Conservation (phyloP, 148 eudicot genomes). For the Amaranthus palmeri region DNA sequence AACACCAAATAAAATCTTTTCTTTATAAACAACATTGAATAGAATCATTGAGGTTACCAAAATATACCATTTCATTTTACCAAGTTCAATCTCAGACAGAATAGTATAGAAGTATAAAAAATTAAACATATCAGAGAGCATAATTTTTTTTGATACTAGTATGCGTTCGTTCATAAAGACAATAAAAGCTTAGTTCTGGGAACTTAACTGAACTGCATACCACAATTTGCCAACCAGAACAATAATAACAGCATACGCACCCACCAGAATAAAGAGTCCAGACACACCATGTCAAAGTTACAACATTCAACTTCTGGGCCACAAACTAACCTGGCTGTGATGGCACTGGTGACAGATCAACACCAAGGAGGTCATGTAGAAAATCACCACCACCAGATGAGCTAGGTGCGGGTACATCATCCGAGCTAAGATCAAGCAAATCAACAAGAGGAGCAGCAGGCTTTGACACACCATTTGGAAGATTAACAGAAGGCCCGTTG, state of each 20-base stretch:
- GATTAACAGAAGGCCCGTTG: slow-evolving; percentile 57
- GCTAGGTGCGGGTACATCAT: slow-evolving; percentile 70
- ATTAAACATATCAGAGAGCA: background rate
- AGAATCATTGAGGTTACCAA: background rate
- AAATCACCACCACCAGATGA: slow-evolving; percentile 76
- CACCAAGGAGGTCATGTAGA: slow-evolving; percentile 95
- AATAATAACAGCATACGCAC: background rate
- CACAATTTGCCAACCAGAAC: background rate
- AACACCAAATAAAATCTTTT: too few species aligned
- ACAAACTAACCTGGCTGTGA: slow-evolving; percentile 60
- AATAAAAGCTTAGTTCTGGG: background rate
- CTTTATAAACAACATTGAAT: background rate
- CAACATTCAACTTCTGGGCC: background rate
- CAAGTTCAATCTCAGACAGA: background rate
- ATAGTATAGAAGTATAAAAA: background rate
- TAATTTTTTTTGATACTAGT: too few species aligned
- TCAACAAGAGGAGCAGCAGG: slow-evolving; percentile 86
- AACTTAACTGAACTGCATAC: background rate
- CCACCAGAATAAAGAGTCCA: background rate
- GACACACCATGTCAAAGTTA: background rate
- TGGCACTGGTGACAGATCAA: slow-evolving; percentile 52
- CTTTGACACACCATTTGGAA: slow-evolving; percentile 81
- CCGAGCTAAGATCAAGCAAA: slow-evolving; percentile 79
- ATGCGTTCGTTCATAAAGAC: background rate
- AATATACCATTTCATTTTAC: background rate